These are phyloP conservation scores for Casaregolazyma suthepensis DNA, from an alignment of 1,139 yeast species.

Conservation along the genomic window DNA sequence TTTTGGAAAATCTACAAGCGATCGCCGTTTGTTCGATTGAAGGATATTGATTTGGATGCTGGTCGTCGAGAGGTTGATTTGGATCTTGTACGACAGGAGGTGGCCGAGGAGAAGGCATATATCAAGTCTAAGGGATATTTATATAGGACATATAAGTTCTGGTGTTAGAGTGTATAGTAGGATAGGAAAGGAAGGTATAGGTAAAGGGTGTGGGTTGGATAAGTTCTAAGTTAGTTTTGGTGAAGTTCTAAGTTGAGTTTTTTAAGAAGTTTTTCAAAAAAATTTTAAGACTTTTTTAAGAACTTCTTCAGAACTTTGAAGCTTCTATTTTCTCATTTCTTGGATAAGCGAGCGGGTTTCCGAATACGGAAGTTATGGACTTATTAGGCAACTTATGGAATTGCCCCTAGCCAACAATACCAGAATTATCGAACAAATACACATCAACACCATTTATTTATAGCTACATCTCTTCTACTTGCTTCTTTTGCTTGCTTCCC, in stretches of 20 bases:
- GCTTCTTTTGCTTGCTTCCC: not conserved
- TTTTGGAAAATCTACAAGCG: slow-evolving; percentile 46
- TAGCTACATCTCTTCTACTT: not conserved
- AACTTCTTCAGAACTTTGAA: too few relatives aligned
- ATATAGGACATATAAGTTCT: slow-evolving; percentile 36
- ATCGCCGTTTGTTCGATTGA: slow-evolving; percentile 36
- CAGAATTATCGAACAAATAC: too few relatives aligned
- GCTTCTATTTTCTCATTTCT: too few relatives aligned
- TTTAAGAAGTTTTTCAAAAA: too few relatives aligned
- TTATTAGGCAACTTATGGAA: too few relatives aligned
- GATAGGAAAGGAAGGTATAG: not conserved
- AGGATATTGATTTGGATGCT: slow-evolving; percentile 41
- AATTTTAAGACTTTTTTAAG: too few relatives aligned
- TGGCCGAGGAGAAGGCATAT: slow-evolving; percentile 39
- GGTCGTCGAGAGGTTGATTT: slow-evolving; percentile 52
- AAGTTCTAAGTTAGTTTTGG: too few relatives aligned
- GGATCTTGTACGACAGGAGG: slow-evolving; percentile 46
- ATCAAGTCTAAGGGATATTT: slow-evolving; percentile 33
- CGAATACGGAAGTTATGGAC: too few relatives aligned
- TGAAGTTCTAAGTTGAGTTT: too few relatives aligned
- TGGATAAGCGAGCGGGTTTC: too few relatives aligned
- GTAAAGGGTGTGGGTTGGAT: too few relatives aligned
- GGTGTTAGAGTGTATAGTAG: slow-evolving; percentile 36
- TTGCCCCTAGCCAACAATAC: too few relatives aligned
- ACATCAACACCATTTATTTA: not conserved